phyloP scores from a whole-genome alignment of 2,329 filamentous ascomycete species.

The Phaeosphaeria sp. region DNA sequence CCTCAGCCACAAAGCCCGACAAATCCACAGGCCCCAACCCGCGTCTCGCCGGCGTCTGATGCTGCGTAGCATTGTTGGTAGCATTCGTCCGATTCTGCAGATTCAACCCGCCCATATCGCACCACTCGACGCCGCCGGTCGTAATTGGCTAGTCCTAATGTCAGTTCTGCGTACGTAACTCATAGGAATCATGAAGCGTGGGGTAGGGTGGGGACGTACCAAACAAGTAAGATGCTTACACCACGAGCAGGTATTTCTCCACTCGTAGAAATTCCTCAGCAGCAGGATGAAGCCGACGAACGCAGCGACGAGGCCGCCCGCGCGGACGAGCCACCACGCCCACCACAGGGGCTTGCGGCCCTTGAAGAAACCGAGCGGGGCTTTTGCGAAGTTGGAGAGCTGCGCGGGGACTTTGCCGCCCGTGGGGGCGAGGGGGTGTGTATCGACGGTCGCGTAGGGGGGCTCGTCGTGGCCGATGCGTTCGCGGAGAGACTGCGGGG shows the following conservation, averaged over 20 bases:
- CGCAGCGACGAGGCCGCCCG: slow-evolving; percentile 77
- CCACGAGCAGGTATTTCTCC: slow-evolving; percentile 80
- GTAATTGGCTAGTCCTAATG: slow-evolving; percentile 33
- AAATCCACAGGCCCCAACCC: neutral
- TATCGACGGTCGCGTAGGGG: slow-evolving; percentile 71
- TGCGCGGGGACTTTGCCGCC: slow-evolving; percentile 18
- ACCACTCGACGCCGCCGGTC: slow-evolving; percentile 43
- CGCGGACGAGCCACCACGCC: slow-evolving; percentile 93
- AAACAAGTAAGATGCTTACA: slow-evolving; percentile 95
- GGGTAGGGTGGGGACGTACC: slow-evolving; percentile 63
- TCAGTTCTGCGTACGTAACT: too few relatives aligned
- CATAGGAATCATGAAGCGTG: neutral
- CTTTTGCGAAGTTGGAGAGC: slow-evolving; percentile 55
- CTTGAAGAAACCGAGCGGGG: slow-evolving; percentile 79
- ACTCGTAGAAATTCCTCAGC: slow-evolving; percentile 88
- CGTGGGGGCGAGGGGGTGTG: slow-evolving; percentile 23
- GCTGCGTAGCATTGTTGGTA: neutral
- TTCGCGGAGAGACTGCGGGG: slow-evolving; percentile 78
- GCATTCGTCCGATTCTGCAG: slow-evolving; percentile 18
- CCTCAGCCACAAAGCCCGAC: neutral
- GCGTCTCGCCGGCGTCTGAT: neutral
- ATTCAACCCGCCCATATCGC: slow-evolving; percentile 41
- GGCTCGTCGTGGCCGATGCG: slow-evolving; percentile 73
- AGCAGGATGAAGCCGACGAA: slow-evolving; percentile 86
- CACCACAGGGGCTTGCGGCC: slow-evolving; percentile 94